Evolutionary conservation across 1,284 basidiomycete genomes (phyloP).

Genomic region (Exsudoporus floridanus): DNA sequence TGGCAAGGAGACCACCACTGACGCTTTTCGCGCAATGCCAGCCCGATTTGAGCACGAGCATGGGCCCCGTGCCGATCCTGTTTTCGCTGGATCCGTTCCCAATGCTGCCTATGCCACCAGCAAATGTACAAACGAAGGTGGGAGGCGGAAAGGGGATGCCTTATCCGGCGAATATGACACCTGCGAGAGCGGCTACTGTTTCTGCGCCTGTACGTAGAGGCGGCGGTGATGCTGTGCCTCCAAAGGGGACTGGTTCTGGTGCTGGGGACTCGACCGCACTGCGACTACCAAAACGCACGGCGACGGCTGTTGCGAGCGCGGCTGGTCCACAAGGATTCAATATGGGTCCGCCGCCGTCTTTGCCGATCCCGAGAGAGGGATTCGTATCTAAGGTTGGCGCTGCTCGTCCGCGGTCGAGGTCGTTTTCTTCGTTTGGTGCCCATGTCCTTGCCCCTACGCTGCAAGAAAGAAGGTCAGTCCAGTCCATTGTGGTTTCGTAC

Average conservation of each 20-base stretch:
- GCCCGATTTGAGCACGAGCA: constrained; percentile 49
- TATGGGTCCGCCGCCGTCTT: neutral
- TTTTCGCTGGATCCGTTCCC: constrained; percentile 62
- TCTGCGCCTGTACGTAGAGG: constrained; percentile 32
- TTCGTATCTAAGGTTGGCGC: constrained; percentile 57
- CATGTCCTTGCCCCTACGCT: neutral
- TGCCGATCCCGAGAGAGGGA: constrained; percentile 53
- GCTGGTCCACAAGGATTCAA: neutral
- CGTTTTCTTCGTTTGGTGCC: constrained; percentile 66
- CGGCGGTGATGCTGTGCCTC: neutral
- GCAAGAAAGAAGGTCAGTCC: constrained; percentile 24
- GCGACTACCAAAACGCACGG: constrained; percentile 22
- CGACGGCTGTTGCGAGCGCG: neutral
- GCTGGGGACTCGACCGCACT: neutral
- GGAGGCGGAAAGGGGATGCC: neutral
- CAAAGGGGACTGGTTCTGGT: neutral
- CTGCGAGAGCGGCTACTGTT: constrained; percentile 34
- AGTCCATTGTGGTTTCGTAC: neutral
- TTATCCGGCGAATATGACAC: constrained; percentile 5
- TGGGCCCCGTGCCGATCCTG: constrained; percentile 62
- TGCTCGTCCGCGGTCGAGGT: constrained; percentile 63
- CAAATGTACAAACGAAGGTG: neutral
- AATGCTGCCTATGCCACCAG: constrained; percentile 17
- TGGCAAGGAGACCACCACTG: constrained; percentile 34
- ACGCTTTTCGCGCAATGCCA: constrained; percentile 67